Evolutionary conservation across 164 flowering plant species (phyloP).

Genomic region (Kalanchoe fedtschenkoi): DNA sequence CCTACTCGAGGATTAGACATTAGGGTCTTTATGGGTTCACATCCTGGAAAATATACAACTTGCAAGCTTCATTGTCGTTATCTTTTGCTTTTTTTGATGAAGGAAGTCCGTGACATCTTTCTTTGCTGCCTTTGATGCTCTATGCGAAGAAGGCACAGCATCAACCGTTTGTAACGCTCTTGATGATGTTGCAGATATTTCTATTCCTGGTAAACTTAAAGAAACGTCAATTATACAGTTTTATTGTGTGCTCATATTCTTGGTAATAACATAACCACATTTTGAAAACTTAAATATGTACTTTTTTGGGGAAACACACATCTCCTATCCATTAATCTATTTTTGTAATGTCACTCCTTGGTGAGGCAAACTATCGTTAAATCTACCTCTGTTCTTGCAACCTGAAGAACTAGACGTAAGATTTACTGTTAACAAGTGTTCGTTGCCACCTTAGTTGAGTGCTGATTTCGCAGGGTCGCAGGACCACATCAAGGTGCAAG

Average conservation of each 20-base stretch:
- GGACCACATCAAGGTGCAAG: constrained; percentile 79
- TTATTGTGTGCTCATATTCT: background rate
- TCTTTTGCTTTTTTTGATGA: constrained; percentile 6
- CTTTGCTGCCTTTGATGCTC: constrained; percentile 89
- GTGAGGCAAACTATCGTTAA: no score
- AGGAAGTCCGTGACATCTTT: constrained; percentile 90
- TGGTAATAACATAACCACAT: background rate
- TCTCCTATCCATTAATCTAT: no score
- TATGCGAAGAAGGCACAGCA: constrained; percentile 94
- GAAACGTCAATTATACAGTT: background rate
- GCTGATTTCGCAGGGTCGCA: constrained; percentile 51
- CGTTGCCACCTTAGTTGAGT: background rate
- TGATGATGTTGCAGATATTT: constrained; percentile 87
- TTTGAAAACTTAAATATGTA: background rate
- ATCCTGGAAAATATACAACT: background rate
- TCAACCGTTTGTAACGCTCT: constrained; percentile 79
- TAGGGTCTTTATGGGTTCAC: background rate
- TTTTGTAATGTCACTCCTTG: no score
- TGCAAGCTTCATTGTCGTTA: background rate
- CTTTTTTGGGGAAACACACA: background rate
- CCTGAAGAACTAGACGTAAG: background rate
- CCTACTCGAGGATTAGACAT: background rate
- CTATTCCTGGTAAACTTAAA: constrained; percentile 58
- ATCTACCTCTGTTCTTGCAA: background rate
- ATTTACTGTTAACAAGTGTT: background rate